phyloP scores from a whole-genome alignment of 768 basidiomycete species.

The Lactarius sp. region DNA sequence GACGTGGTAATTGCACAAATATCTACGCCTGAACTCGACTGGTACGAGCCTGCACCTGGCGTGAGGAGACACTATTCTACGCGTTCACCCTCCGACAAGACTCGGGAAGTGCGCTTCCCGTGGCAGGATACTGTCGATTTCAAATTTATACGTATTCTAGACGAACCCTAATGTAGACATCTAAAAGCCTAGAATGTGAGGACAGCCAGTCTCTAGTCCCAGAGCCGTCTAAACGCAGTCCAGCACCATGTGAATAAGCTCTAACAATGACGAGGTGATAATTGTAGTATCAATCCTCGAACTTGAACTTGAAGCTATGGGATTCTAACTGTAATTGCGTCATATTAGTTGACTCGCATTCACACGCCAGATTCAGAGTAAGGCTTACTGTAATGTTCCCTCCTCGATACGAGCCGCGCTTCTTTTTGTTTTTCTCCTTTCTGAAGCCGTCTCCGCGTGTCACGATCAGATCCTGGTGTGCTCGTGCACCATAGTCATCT shows the following conservation, averaged over 20 bases:
- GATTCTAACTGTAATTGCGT: constrained; percentile 53
- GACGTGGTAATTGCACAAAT: constrained; percentile 22
- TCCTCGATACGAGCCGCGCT: constrained; percentile 88
- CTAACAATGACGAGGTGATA: background rate
- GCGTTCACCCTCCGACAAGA: background rate
- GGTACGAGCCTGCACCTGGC: constrained; percentile 16
- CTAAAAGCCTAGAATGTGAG: background rate
- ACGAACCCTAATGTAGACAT: constrained; percentile 20
- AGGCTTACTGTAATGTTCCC: constrained; percentile 83
- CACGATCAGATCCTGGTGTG: constrained; percentile 82
- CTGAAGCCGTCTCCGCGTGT: constrained; percentile 94
- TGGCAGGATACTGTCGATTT: constrained; percentile 20
- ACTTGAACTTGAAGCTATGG: constrained; percentile 92
- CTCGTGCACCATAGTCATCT: constrained; percentile 86
- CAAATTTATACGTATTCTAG: constrained; percentile 24
- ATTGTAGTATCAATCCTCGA: constrained; percentile 40
- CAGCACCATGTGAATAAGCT: background rate
- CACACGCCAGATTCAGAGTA: background rate
- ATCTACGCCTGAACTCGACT: constrained; percentile 13
- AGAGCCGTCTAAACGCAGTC: background rate
- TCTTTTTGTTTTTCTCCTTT: constrained; percentile 99
- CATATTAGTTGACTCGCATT: background rate
- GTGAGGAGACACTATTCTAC: constrained; percentile 8
- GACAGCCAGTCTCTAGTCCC: background rate
- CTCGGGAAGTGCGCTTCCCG: background rate